A percentile compares a stretch with the other conserved stretches of the same genome.
These are phyloP conservation scores for Xerocomus tenax DNA, from an alignment of 1,284 basidiomycete species.

Conservation along the genomic window DNA sequence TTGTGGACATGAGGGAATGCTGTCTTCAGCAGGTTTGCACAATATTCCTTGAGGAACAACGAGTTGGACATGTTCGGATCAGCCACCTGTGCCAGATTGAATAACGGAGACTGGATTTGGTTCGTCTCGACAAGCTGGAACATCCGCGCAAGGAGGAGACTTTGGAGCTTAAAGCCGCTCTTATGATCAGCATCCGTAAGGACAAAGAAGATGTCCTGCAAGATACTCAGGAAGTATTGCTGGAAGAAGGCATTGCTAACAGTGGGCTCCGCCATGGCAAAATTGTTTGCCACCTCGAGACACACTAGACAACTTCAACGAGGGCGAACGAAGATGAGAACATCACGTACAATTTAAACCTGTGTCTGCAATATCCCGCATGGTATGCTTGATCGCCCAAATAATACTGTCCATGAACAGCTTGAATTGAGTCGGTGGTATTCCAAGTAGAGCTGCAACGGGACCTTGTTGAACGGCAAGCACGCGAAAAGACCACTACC, in stretches of 20 bases:
- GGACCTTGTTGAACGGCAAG: slow-evolving; percentile 1
- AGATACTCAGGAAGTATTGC: slow-evolving; percentile 86
- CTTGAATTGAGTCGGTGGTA: slow-evolving; percentile 93
- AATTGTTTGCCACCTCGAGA: slow-evolving; percentile 93
- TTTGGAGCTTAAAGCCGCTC: slow-evolving; percentile 91
- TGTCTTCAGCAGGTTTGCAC: slow-evolving; percentile 73
- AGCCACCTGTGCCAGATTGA: slow-evolving; percentile 67
- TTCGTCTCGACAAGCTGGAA: slow-evolving; percentile 89
- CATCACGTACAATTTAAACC: slow-evolving; percentile 71
- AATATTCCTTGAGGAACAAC: slow-evolving; percentile 81
- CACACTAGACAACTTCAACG: slow-evolving; percentile 53
- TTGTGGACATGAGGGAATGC: slow-evolving; percentile 88
- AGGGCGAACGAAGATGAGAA: slow-evolving; percentile 1
- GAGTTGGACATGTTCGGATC: slow-evolving; percentile 77
- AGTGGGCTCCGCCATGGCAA: slow-evolving; percentile 70
- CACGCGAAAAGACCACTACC: background rate
- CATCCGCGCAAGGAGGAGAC: slow-evolving; percentile 82
- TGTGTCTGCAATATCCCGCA: slow-evolving; percentile 96
- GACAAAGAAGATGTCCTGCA: slow-evolving; percentile 96
- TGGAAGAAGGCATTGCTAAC: slow-evolving; percentile 81
- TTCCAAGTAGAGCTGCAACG: slow-evolving; percentile 65
- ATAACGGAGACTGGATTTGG: slow-evolving; percentile 77
- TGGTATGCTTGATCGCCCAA: slow-evolving; percentile 99
- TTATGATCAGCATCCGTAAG: slow-evolving; percentile 98
- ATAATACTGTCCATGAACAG: slow-evolving; percentile 97